Percentiles rank a stretch among this genome's conserved stretches.
phyloP scores from a whole-genome alignment of 2,329 filamentous ascomycete species.

The Cercospora sesami region DNA sequence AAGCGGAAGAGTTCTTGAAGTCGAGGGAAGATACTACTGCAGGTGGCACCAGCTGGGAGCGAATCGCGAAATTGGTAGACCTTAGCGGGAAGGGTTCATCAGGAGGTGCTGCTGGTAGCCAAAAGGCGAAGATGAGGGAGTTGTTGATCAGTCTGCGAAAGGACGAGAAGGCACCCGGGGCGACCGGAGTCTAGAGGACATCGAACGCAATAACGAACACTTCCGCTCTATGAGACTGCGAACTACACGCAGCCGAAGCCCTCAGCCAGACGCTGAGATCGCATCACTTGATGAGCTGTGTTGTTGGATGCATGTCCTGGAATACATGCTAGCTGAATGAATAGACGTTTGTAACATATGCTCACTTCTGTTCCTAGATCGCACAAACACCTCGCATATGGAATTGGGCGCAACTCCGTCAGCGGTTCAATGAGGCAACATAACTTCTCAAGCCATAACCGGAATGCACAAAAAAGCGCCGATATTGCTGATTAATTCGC shows the following conservation, averaged over 20 bases:
- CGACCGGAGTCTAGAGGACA: conserved; percentile 44
- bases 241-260: neutral
- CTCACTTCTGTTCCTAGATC: neutral
- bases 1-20: conserved; percentile 88
- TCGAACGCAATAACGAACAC: neutral
- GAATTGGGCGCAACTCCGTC: neutral
- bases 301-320: neutral
- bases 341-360: conserved; percentile 6
- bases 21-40: conserved; percentile 89
- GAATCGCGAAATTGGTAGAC: conserved; percentile 96
- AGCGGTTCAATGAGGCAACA: neutral
- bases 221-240: neutral
- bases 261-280: neutral
- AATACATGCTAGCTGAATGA: conserved; percentile 1
- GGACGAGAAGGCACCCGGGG: conserved; percentile 79
- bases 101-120: conserved; percentile 83
- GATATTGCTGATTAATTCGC: neutral
- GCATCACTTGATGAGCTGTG: neutral
- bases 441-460: neutral
- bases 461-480: neutral
- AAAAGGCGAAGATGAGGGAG: conserved; percentile 96
- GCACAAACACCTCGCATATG: neutral
- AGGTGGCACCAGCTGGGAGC: conserved; percentile 96
- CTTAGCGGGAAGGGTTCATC: conserved; percentile 87
- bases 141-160: conserved; percentile 83